Evolutionary conservation across 2,329 filamentous ascomycete genomes (phyloP).

Genomic region (Fusarium sp.): DNA sequence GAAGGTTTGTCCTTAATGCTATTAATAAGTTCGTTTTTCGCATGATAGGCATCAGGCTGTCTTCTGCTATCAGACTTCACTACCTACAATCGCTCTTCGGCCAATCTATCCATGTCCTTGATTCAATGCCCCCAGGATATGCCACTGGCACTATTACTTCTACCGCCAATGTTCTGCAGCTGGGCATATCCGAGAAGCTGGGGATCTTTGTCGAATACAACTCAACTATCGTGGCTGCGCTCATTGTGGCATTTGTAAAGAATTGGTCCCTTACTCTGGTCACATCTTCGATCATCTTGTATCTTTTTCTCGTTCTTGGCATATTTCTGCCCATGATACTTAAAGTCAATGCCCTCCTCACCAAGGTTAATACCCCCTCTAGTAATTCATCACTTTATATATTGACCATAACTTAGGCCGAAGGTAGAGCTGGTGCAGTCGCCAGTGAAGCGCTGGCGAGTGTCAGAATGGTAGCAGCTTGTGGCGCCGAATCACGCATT

Average conservation of each 20-base stretch:
- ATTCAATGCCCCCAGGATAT: slow-evolving; percentile 71
- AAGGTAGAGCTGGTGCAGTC: slow-evolving; percentile 67
- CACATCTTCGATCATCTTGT: slow-evolving; percentile 66
- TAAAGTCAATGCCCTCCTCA: slow-evolving; percentile 59
- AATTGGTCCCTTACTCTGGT: slow-evolving; percentile 71
- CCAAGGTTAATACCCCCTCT: slow-evolving; percentile 47
- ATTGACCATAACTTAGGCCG: slow-evolving; percentile 51
- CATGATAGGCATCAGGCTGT: slow-evolving; percentile 71
- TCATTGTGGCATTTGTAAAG: slow-evolving; percentile 66
- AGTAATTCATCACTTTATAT: background rate
- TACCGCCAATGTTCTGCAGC: slow-evolving; percentile 71
- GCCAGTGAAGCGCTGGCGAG: slow-evolving; percentile 70
- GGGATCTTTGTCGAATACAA: slow-evolving; percentile 67
- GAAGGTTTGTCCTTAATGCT: slow-evolving; percentile 71
- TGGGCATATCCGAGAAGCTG: slow-evolving; percentile 73
- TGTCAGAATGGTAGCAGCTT: slow-evolving; percentile 71
- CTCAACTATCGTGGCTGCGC: slow-evolving; percentile 63
- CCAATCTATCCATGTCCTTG: slow-evolving; percentile 75
- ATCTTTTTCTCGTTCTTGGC: slow-evolving; percentile 62
- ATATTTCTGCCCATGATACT: slow-evolving; percentile 66
- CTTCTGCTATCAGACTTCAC: slow-evolving; percentile 69
- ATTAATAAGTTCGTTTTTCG: slow-evolving; percentile 71
- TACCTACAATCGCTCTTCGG: slow-evolving; percentile 73
- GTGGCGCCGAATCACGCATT: slow-evolving; percentile 68
- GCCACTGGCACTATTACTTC: slow-evolving; percentile 72